These are phyloP conservation scores for Ambrosia hybrid DNA, from an alignment of 140 eudicot species.

Conservation along the genomic window DNA sequence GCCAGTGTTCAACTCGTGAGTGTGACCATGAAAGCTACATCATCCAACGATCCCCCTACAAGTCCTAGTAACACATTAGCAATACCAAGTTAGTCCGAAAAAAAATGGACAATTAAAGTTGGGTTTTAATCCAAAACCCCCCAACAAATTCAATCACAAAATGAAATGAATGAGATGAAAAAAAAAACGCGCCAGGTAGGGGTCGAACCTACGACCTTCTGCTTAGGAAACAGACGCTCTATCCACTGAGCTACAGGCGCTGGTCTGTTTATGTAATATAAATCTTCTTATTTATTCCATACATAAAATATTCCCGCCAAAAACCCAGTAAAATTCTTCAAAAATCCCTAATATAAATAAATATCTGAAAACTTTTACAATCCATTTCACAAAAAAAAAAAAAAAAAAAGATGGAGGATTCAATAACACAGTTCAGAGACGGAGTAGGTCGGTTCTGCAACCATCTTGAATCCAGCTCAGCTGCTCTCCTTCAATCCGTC, in stretches of 20 bases:
- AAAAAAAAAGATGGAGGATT: constrained; percentile 52
- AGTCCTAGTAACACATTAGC: too few relatives aligned
- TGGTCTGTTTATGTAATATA: too few relatives aligned
- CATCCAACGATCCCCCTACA: too few relatives aligned
- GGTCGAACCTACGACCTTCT: constrained; percentile 85
- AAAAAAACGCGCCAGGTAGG: constrained; percentile 51
- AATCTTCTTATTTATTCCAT: neutral
- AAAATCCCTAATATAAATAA: neutral
- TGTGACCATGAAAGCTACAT: too few relatives aligned
- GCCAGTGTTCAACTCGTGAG: too few relatives aligned
- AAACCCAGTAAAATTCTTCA: neutral
- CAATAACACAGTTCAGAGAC: constrained; percentile 54
- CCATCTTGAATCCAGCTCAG: constrained; percentile 58
- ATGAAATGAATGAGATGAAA: neutral
- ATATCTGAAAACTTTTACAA: constrained; percentile 20
- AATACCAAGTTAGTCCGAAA: too few relatives aligned
- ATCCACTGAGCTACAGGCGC: constrained; percentile 70
- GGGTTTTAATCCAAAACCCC: too few relatives aligned
- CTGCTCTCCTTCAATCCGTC: constrained; percentile 77
- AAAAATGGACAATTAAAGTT: too few relatives aligned
- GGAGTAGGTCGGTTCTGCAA: constrained; percentile 65
- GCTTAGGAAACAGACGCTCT: constrained; percentile 99
- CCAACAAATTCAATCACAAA: too few relatives aligned
- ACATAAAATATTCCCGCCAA: neutral
- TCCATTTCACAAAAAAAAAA: neutral